phyloP scores from a whole-genome alignment of 2,329 filamentous ascomycete genomes.

The Penicillium sp. region DNA sequence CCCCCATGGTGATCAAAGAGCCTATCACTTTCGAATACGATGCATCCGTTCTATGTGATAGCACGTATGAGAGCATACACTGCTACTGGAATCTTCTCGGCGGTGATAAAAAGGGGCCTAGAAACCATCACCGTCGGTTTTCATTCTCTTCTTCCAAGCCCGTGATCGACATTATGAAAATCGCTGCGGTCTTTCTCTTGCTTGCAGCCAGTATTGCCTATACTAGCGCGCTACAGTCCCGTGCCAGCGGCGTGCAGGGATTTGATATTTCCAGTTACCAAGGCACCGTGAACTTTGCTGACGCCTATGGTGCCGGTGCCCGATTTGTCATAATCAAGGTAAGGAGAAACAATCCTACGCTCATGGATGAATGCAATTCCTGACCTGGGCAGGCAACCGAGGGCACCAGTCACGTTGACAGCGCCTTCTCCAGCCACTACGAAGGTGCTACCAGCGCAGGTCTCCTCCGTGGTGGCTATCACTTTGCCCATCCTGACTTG shows the following conservation, averaged over 20 bases:
- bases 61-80: too few species aligned
- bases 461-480: conserved; percentile 56
- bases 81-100: too few species aligned
- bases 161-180: conserved; percentile 18
- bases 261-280: conserved; percentile 37
- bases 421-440: conserved; percentile 52
- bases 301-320: conserved; percentile 29
- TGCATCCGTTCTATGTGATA: neutral
- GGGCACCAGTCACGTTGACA: conserved; percentile 48
- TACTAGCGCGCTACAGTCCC: conserved; percentile 16
- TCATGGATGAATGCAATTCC: too few species aligned
- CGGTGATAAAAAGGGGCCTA: conserved; percentile 2
- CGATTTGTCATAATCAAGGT: conserved; percentile 39
- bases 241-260: conserved; percentile 26
- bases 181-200: conserved; percentile 15
- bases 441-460: conserved; percentile 50
- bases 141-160: neutral
- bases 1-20: conserved; percentile 3
- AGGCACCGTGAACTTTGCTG: conserved; percentile 26
- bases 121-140: neutral
- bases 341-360: neutral
- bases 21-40: conserved; percentile 12
- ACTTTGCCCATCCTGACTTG: conserved; percentile 52
- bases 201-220: conserved; percentile 17
- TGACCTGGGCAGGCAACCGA: conserved; percentile 48